Evolutionary conservation across 164 flowering plant species (phyloP), one percentile per base, ranked within the genome.

Genomic region (Chimonanthus salicifolius): DNA sequence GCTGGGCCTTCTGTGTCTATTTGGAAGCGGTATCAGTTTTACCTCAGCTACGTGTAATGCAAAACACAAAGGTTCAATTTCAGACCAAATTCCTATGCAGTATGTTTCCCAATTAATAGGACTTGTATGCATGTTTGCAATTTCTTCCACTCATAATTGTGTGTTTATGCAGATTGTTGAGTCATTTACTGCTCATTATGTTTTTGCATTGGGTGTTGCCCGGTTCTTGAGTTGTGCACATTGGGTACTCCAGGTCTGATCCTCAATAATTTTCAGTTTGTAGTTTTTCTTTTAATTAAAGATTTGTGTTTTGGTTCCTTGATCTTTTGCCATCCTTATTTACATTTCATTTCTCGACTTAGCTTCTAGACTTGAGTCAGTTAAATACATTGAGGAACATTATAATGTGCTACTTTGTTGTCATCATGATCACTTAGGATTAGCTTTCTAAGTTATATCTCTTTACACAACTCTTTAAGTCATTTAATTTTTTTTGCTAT

Each of bases 1-100:
- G 73, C 67, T 87, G 89, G 90, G 87, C 88, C 7, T 85, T 87
- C 45, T 85, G 86, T 77, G 88, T 87, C 44, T 87, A 87, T 77
- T 80, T 87, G 66, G 90, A 87, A 80, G 87, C 90, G n/a, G 87
- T 85, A 58, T 87, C 88, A 33, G 88, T 87, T 21, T 77, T 87
- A 18, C 90, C 90, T 13, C 87, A 87, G 82, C 70, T 87, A 60
- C 81, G 84, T 15, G 87, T 85, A 74, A 87, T 87, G 88, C 90
- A 87, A 79, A 87, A 87, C 72, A 83, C 88, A 15, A 78, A 85
- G 88, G 90, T 85, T 18, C 11, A 47, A 2, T 10, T 21, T 4
- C 46, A 49, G 48, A 49, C 62, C 60, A 13, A 54, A 49, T 21
- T 16, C 45, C 49, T 7, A 63, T 48, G 15, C 49, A 9, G 21